These are phyloP conservation scores for Dioscorea alata DNA, from an alignment of 106 monocot species.

Conservation along the genomic window DNA sequence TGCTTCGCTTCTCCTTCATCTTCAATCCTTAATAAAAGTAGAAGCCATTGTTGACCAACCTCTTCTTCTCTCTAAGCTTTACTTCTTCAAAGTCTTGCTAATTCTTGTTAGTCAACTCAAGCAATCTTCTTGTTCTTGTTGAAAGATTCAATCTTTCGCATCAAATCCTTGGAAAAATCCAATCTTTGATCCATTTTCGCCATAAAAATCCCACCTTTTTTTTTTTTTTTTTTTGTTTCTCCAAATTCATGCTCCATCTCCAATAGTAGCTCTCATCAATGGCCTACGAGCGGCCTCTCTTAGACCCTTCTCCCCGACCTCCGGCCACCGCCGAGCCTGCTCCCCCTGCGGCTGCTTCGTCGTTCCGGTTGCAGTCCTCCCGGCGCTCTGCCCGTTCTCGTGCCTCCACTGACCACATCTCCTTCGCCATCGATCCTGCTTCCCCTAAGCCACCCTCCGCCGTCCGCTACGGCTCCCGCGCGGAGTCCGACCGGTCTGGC, in stretches of 20 bases:
- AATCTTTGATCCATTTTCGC: not conserved
- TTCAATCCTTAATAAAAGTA: too few relatives aligned
- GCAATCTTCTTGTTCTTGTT: not conserved
- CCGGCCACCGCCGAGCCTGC: not conserved
- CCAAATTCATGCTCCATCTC: not conserved
- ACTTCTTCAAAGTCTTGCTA: not conserved
- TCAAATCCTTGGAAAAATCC: not conserved
- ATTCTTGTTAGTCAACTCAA: not conserved
- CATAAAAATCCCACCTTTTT: not conserved
- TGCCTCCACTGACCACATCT: not conserved
- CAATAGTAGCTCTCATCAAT: conserved; percentile 1
- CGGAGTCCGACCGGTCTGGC: conserved; percentile 36
- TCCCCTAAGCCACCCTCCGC: conserved; percentile 4
- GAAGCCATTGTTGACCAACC: too few relatives aligned
- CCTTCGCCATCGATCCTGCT: not conserved
- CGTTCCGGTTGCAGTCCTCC: not conserved
- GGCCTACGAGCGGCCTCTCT: conserved; percentile 26
- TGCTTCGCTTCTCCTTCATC: too few relatives aligned
- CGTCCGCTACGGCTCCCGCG: conserved; percentile 31
- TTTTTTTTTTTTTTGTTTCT: too few relatives aligned
- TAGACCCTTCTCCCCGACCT: conserved; percentile 14
- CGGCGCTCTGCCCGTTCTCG: not conserved
- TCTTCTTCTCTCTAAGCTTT: too few relatives aligned
- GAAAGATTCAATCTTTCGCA: not conserved
- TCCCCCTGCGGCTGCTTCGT: not conserved